Conservation (phyloP, 192 early-diverging fungal genomes). For the Coemansia guatemalensis region DNA sequence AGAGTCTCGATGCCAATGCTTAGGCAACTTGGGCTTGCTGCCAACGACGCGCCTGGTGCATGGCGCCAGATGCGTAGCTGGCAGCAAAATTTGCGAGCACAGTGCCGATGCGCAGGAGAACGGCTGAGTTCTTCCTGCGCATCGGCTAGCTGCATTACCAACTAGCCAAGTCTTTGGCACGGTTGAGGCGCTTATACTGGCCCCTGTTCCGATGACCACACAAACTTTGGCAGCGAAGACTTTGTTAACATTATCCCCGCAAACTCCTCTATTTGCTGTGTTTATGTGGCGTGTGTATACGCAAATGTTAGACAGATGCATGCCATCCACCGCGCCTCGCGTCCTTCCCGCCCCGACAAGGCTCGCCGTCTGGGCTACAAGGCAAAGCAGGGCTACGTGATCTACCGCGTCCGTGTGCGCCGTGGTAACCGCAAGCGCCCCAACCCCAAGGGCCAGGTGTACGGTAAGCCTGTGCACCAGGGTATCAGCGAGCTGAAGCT, state of each 20-base stretch:
- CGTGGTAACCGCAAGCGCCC: conserved; percentile 98
- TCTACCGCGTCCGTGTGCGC: conserved; percentile 99
- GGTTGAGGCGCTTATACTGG: conserved; percentile 57
- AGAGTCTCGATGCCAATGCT: conserved; percentile 47
- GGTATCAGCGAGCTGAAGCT: conserved; percentile 99
- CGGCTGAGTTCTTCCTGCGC: not conserved
- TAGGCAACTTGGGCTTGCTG: conserved; percentile 57
- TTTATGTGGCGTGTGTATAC: conserved; percentile 2
- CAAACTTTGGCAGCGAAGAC: conserved; percentile 34
- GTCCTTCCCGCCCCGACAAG: conserved; percentile 98
- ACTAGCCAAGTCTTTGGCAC: conserved; percentile 39
- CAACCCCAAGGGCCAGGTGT: conserved; percentile 96
- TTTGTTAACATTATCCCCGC: conserved; percentile 31
- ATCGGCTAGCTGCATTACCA: conserved; percentile 48
- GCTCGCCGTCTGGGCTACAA: conserved; percentile 99
- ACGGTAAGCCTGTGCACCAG: conserved; percentile 97
- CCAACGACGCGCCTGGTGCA: not conserved
- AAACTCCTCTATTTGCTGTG: conserved; percentile 3
- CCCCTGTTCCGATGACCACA: conserved; percentile 52
- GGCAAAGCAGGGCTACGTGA: conserved; percentile 99
- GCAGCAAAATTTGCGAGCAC: conserved; percentile 53
- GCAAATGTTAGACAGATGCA: conserved; percentile 81
- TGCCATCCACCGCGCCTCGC: conserved; percentile 97
- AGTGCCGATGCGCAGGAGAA: conserved; percentile 10
- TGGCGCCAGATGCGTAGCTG: not conserved